These are phyloP conservation scores for Helicostylum pulchrum DNA, from an alignment of 192 early-diverging fungal genomes.

Conservation along the genomic window DNA sequence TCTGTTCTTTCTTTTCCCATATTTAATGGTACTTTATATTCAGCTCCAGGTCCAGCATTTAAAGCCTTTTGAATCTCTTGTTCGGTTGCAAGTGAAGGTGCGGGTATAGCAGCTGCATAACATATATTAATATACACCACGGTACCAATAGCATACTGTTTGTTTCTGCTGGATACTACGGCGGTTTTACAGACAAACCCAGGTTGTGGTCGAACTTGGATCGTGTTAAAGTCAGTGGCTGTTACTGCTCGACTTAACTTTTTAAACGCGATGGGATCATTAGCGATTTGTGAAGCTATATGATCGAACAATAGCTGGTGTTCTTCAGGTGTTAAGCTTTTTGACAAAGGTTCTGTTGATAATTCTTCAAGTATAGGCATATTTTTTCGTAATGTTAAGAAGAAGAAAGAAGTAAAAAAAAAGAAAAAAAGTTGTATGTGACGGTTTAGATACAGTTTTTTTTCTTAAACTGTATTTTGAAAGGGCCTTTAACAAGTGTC, in stretches of 20 bases:
- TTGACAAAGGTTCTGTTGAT: too few relatives aligned
- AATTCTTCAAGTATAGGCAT: constrained; percentile 11
- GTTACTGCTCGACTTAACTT: background rate
- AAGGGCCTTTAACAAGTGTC: background rate
- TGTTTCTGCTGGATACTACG: background rate
- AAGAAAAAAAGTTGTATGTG: background rate
- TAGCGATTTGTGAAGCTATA: constrained; percentile 11
- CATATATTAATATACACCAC: constrained; percentile 68
- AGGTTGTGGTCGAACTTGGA: constrained; percentile 17
- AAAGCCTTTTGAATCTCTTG: constrained; percentile 63
- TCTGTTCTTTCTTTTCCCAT: constrained; percentile 51
- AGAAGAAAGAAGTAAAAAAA: background rate
- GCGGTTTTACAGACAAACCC: constrained; percentile 27
- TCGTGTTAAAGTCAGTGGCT: constrained; percentile 3
- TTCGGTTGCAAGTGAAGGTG: constrained; percentile 51
- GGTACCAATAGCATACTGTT: constrained; percentile 17
- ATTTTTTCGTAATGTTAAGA: background rate
- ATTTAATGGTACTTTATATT: constrained; percentile 64
- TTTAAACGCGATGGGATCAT: constrained; percentile 17
- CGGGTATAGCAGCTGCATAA: constrained; percentile 50
- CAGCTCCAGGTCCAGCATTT: constrained; percentile 53
- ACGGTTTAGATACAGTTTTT: background rate
- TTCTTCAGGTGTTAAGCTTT: constrained; percentile 1
- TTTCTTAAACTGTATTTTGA: background rate
- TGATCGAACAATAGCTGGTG: constrained; percentile 8